These are phyloP conservation scores for Capronia epimyces DNA, from an alignment of 2,329 filamentous ascomycete species.

Conservation along the genomic window DNA sequence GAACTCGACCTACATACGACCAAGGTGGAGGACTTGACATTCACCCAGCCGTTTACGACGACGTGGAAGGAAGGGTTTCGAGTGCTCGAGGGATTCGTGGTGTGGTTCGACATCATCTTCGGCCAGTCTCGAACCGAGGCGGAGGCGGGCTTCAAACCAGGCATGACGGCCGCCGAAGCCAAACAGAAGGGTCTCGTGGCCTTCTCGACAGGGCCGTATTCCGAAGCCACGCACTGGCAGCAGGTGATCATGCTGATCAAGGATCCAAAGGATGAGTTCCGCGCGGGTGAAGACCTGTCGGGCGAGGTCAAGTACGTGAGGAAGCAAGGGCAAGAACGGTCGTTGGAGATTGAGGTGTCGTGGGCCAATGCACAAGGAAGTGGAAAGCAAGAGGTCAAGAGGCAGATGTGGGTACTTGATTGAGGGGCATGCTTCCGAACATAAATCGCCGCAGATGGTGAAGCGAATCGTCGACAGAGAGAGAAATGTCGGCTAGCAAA, in stretches of 20 bases:
- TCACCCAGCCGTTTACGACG: constrained; percentile 63
- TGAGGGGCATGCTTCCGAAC: constrained; percentile 24
- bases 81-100: constrained; percentile 72
- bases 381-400: constrained; percentile 37
- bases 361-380: constrained; percentile 47
- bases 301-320: constrained; percentile 68
- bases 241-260: constrained; percentile 69
- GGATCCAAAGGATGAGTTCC: constrained; percentile 40
- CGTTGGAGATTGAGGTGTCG: constrained; percentile 58
- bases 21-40: constrained; percentile 66
- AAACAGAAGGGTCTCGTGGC: constrained; percentile 60
- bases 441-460: background rate
- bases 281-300: constrained; percentile 54
- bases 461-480: no score
- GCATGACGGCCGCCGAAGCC: constrained; percentile 60
- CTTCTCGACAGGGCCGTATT: constrained; percentile 79
- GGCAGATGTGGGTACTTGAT: constrained; percentile 40
- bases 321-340: constrained; percentile 63
- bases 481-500: no score
- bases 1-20: constrained; percentile 71
- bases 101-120: constrained; percentile 97
- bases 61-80: constrained; percentile 32
- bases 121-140: constrained; percentile 53
- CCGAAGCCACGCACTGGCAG: constrained; percentile 81
- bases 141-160: constrained; percentile 43